Percentiles rank a stretch among this genome's conserved stretches.
Conservation (phyloP, 805 yeast genomes). For the Schwanniomyces pseudopolymorphus region DNA sequence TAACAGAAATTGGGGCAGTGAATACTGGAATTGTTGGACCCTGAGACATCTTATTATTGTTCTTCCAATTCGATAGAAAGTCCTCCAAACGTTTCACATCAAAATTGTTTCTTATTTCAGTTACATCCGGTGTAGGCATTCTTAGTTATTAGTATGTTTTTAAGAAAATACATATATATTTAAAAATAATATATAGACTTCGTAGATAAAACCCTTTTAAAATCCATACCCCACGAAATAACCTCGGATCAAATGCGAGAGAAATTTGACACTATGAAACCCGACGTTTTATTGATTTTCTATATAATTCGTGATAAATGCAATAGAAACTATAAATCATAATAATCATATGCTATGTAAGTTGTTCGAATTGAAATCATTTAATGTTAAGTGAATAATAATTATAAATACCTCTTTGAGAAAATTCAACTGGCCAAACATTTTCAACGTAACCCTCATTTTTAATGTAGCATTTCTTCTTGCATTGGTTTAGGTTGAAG, state of each 20-base stretch:
- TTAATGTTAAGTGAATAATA: conserved; percentile 55
- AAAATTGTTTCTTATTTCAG: conserved; percentile 35
- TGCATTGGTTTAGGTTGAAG: conserved; percentile 36
- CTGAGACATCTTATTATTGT: conserved; percentile 13
- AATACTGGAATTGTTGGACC: conserved; percentile 23
- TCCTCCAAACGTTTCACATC: conserved; percentile 21
- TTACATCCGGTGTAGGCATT: conserved; percentile 18
- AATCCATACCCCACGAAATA: background rate
- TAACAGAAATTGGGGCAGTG: conserved; percentile 32
- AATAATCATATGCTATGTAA: background rate
- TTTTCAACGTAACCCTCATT: conserved; percentile 26
- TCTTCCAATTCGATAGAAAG: conserved; percentile 19
- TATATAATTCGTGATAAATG: background rate
- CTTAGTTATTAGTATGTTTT: background rate
- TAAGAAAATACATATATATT: no score
- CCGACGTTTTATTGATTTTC: background rate
- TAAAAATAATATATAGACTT: no score
- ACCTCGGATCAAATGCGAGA: background rate
- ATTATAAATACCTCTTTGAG: conserved; percentile 55
- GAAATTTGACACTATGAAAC: background rate
- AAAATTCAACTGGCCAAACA: conserved; percentile 54
- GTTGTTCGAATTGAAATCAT: conserved; percentile 8
- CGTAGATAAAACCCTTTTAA: no score
- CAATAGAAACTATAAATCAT: background rate
- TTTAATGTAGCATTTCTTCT: conserved; percentile 28